phyloP scores from a whole-genome alignment of 2,329 filamentous ascomycete species.

The Ilyonectria mors-panacis region DNA sequence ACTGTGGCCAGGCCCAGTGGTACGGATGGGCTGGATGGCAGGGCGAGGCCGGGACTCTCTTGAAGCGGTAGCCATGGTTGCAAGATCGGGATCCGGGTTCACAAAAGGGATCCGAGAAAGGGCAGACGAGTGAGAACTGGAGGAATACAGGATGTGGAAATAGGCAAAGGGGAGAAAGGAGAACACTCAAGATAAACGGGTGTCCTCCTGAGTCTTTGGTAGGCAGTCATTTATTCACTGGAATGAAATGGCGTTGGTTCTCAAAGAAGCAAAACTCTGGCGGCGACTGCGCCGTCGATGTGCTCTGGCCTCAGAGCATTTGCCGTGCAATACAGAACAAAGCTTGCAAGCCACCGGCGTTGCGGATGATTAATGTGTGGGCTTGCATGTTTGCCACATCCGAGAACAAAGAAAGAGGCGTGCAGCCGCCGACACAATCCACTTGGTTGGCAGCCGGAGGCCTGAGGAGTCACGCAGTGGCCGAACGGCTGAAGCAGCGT shows the following conservation, averaged over 20 bases:
- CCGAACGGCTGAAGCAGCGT: not conserved
- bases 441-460: slow-evolving; percentile 9
- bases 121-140: not conserved
- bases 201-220: slow-evolving; percentile 10
- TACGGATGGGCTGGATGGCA: slow-evolving; percentile 44
- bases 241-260: slow-evolving; percentile 41
- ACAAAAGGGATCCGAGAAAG: not conserved
- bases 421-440: slow-evolving; percentile 29
- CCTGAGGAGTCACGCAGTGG: not conserved
- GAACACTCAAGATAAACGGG: slow-evolving; percentile 13
- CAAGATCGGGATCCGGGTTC: not conserved
- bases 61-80: slow-evolving; percentile 37
- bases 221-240: slow-evolving; percentile 32
- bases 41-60: slow-evolving; percentile 39
- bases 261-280: slow-evolving; percentile 35
- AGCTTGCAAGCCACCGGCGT: slow-evolving; percentile 26
- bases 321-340: slow-evolving; percentile 29
- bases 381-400: slow-evolving; percentile 42
- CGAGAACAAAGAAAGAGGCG: slow-evolving; percentile 48
- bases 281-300: slow-evolving; percentile 25
- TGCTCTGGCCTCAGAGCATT: slow-evolving; percentile 32
- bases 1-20: slow-evolving; percentile 34
- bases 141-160: not conserved
- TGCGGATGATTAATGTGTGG: slow-evolving; percentile 29
- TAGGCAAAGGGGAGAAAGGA: not conserved